Evolutionary conservation across 78 protist species (phyloP).

Genomic region (Dictyostelium purpureum): DNA sequence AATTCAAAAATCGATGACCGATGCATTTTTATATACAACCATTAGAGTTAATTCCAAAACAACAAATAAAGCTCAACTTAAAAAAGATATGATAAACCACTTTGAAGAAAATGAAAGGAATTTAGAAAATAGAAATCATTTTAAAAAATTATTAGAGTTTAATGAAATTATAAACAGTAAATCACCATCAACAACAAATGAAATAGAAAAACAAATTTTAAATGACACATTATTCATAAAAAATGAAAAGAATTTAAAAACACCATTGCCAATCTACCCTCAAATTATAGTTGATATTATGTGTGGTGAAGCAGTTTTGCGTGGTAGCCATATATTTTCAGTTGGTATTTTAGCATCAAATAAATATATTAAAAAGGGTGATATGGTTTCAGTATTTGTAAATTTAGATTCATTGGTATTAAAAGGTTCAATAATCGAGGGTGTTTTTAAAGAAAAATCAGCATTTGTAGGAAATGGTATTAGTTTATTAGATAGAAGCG

Average conservation of each 20-base stretch:
- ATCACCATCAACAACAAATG: not conserved
- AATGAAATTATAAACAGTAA: not conserved
- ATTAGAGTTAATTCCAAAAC: not conserved
- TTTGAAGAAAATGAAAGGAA: not conserved
- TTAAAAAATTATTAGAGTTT: slow-evolving; percentile 10
- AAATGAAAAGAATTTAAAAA: slow-evolving; percentile 16
- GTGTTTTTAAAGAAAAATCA: not conserved
- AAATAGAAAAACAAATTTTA: not conserved
- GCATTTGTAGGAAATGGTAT: slow-evolving; percentile 66
- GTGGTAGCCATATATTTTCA: slow-evolving; percentile 66
- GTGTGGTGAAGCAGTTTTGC: slow-evolving; percentile 62
- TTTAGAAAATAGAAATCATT: not conserved
- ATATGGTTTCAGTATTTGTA: slow-evolving; percentile 56
- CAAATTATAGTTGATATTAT: slow-evolving; percentile 40
- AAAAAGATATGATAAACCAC: not conserved
- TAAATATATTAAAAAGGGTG: slow-evolving; percentile 15
- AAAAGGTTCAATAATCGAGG: slow-evolving; percentile 10
- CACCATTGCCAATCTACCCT: slow-evolving; percentile 16
- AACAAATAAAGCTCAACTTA: not conserved
- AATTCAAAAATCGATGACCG: not conserved
- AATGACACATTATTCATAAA: slow-evolving; percentile 31
- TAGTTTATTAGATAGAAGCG: slow-evolving; percentile 27
- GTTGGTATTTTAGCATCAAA: slow-evolving; percentile 26
- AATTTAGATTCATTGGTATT: not conserved
- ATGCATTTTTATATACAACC: slow-evolving; percentile 4